Evolutionary conservation across 2,329 filamentous ascomycete genomes (phyloP).

Genomic region (Cordyceps cicadae): DNA sequence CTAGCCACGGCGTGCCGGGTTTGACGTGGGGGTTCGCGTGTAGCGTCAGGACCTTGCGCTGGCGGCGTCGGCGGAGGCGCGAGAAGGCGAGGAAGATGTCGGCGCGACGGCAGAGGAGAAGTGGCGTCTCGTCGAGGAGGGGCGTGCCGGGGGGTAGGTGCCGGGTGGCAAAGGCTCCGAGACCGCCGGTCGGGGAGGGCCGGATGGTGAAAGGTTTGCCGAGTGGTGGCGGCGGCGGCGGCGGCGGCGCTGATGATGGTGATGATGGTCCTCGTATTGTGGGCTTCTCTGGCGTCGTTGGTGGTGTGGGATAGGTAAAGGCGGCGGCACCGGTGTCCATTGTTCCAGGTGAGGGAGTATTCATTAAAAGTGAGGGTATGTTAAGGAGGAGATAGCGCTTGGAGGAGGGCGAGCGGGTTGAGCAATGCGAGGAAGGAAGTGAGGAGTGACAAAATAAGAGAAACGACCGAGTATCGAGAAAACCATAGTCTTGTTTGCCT

Average conservation of each 20-base stretch:
- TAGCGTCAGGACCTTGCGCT: constrained; percentile 29
- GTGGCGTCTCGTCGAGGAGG: constrained; percentile 37
- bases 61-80: constrained; percentile 23
- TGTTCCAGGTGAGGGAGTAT: no score
- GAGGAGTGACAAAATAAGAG: no score
- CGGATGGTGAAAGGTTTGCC: constrained; percentile 30
- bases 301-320: not conserved
- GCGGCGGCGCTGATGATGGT: no score
- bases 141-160: constrained; percentile 30
- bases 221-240: not conserved
- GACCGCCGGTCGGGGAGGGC: constrained; percentile 33
- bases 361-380: no score
- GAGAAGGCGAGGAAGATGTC: constrained; percentile 26
- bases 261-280: not conserved
- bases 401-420: no score
- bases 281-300: not conserved
- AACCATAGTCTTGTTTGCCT: no score
- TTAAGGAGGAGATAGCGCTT: no score
- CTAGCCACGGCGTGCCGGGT: constrained; percentile 21
- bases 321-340: no score
- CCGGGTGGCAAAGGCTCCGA: constrained; percentile 37
- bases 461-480: no score
- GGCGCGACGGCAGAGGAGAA: constrained; percentile 20
- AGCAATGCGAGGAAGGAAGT: no score
- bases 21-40: constrained; percentile 25